Conservation (phyloP, 192 early-diverging fungal species). For the Gigaspora rosea region DNA sequence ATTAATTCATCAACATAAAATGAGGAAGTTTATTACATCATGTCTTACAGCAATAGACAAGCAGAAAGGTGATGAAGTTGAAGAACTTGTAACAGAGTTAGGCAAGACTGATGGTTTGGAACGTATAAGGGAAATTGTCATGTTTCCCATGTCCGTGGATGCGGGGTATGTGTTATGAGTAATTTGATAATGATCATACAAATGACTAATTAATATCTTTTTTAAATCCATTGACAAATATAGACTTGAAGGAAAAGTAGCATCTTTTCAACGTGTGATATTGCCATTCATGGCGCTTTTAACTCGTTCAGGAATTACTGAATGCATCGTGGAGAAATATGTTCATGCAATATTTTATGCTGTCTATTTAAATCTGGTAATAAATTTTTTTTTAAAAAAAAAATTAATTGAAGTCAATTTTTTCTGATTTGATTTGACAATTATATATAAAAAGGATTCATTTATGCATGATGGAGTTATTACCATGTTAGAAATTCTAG, state of each 20-base stretch:
- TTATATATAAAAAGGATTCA: constrained; percentile 35
- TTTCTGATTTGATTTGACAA: neutral
- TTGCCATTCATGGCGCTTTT: constrained; percentile 45
- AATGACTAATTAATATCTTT: too few species aligned
- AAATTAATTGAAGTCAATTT: neutral
- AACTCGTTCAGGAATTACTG: constrained; percentile 37
- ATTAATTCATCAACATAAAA: constrained; percentile 7
- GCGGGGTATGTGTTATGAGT: constrained; percentile 13
- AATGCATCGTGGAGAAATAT: constrained; percentile 37
- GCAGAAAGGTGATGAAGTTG: constrained; percentile 25
- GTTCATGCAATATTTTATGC: constrained; percentile 38
- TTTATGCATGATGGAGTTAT: constrained; percentile 26
- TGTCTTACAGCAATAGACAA: constrained; percentile 32
- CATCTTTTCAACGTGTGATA: constrained; percentile 44
- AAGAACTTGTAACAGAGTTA: constrained; percentile 34
- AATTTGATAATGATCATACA: too few species aligned
- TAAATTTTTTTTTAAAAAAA: neutral
- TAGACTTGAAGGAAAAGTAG: neutral
- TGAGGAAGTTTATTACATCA: constrained; percentile 30
- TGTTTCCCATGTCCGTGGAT: constrained; percentile 36
- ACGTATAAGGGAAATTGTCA: constrained; percentile 37
- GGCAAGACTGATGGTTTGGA: constrained; percentile 16
- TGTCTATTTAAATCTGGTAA: constrained; percentile 35
- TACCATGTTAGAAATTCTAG: constrained; percentile 27
- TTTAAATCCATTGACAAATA: too few species aligned